phyloP scores from a whole-genome alignment of 2,329 filamentous ascomycete species.

The Fusarium equiseti region DNA sequence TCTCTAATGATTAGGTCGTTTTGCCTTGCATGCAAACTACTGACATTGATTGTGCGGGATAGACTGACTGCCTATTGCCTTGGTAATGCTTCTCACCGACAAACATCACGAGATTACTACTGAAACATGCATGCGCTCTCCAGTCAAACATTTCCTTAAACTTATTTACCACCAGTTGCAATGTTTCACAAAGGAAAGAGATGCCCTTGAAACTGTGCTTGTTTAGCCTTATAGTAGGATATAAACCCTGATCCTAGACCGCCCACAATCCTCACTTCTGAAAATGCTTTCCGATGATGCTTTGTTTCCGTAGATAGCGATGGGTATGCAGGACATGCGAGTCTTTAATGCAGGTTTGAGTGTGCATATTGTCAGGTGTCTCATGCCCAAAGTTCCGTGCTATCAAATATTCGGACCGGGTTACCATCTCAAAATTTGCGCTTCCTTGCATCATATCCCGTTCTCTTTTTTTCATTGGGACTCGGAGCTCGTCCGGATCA shows the following conservation, averaged over 20 bases:
- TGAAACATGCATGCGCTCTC: slow-evolving; percentile 2
- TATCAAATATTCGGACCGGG: not conserved
- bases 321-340: not conserved
- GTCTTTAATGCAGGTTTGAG: not conserved
- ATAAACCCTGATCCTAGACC: slow-evolving; percentile 1
- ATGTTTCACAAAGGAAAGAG: not conserved
- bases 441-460: not conserved
- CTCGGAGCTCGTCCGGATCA: not conserved
- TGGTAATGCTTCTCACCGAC: not conserved
- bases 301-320: not conserved
- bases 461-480: not conserved
- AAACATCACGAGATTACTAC: not conserved
- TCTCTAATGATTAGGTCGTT: not conserved
- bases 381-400: not conserved
- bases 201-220: not conserved
- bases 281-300: not conserved
- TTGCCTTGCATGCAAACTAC: not conserved
- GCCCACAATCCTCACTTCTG: not conserved
- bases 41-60: not conserved
- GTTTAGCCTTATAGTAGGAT: not conserved
- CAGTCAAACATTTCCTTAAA: not conserved
- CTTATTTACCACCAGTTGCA: not conserved
- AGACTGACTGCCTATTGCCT: not conserved
- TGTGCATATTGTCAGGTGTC: not conserved
- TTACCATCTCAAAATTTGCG: too few species aligned